Percentiles rank a stretch among this genome's conserved stretches.
Conservation (phyloP, 192 early-diverging fungal genomes). For the Bifiguratus adelaidae region DNA sequence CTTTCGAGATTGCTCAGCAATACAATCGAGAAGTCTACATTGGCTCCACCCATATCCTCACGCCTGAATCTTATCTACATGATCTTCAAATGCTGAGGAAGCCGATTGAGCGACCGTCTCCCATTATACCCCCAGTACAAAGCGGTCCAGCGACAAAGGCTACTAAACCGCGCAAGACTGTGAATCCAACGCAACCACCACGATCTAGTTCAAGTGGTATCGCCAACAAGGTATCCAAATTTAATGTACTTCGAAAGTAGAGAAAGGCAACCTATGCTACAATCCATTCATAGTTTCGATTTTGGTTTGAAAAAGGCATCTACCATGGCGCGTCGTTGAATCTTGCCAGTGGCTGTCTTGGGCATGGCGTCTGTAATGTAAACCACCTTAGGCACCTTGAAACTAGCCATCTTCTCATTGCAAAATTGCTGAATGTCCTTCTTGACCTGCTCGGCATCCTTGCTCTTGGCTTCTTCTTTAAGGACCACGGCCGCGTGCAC, state of each 20-base stretch:
- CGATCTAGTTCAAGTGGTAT: too few species aligned
- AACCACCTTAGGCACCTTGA: constrained; percentile 64
- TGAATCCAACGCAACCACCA: too few species aligned
- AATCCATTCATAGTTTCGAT: too few species aligned
- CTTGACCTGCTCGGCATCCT: constrained; percentile 20
- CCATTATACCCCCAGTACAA: not conserved
- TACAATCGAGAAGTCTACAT: constrained; percentile 56
- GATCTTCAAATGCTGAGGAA: not conserved
- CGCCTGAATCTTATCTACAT: not conserved
- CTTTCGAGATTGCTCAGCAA: constrained; percentile 51
- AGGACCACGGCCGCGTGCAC: constrained; percentile 65
- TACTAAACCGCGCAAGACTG: too few species aligned
- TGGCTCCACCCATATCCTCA: constrained; percentile 20
- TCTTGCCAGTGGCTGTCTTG: constrained; percentile 67
- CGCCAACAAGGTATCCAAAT: too few species aligned
- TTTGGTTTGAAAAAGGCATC: constrained; percentile 40
- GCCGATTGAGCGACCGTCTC: not conserved
- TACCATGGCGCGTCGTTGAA: constrained; percentile 49
- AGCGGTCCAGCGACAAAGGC: too few species aligned
- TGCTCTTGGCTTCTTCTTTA: constrained; percentile 22
- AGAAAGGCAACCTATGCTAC: too few species aligned
- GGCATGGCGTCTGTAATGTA: constrained; percentile 53
- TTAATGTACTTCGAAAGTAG: too few species aligned
- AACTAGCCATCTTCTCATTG: constrained; percentile 43
- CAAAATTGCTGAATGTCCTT: constrained; percentile 37